Evolutionary conservation across 345 rosid genomes (phyloP).

Genomic region (Syzygium oleosum): DNA sequence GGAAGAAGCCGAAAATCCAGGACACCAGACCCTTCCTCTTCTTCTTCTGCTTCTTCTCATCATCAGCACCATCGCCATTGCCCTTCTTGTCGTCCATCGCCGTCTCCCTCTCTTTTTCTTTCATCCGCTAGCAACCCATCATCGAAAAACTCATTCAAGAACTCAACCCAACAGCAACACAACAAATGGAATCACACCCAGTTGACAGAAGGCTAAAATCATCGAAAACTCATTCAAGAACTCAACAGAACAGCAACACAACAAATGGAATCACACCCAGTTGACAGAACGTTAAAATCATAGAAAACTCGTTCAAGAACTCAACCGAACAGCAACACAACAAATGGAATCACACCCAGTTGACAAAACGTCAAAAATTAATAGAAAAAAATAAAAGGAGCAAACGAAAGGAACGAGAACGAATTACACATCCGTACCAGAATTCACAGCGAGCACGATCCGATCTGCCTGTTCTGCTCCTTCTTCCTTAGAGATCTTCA

Average conservation of each 20-base stretch:
- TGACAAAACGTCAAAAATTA: neutral
- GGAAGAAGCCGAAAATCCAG: constrained; percentile 60
- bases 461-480: neutral
- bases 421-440: neutral
- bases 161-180: neutral
- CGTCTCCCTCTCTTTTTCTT: neutral
- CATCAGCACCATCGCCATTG: neutral
- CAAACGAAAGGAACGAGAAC: neutral
- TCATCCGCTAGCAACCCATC: neutral
- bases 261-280: neutral
- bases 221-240: neutral
- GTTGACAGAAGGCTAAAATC: neutral
- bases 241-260: neutral
- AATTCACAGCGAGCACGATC: neutral
- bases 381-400: too few species aligned
- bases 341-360: neutral
- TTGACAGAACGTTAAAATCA: neutral
- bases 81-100: neutral
- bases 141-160: neutral
- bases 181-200: neutral
- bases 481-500: neutral
- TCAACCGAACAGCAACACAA: neutral
- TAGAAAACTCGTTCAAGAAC: too few species aligned
- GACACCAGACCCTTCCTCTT: constrained; percentile 56
- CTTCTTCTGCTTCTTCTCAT: constrained; percentile 17